Percentiles rank a stretch among this genome's conserved stretches.
These are phyloP conservation scores for Oryza rufipogon DNA, from an alignment of 176 grass and related monocot species.

Conservation along the genomic window DNA sequence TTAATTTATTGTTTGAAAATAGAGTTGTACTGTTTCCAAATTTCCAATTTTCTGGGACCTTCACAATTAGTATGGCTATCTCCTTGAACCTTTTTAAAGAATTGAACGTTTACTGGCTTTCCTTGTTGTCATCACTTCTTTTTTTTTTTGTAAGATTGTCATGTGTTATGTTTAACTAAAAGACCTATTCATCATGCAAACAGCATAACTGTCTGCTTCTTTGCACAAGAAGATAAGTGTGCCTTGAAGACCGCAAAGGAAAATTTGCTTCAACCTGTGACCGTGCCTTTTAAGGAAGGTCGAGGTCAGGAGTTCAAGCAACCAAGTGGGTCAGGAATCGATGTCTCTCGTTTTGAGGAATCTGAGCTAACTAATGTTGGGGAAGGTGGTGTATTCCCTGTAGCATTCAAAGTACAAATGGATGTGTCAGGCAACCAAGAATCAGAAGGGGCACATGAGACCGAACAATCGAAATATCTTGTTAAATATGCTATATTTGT, in stretches of 20 bases:
- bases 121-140: neutral
- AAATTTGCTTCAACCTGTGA: slow-evolving; percentile 50
- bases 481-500: slow-evolving; percentile 64
- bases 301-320: slow-evolving; percentile 59
- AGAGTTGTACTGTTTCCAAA: neutral
- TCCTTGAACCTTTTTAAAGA: neutral
- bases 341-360: slow-evolving; percentile 56
- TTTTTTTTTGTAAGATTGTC: neutral
- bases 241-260: slow-evolving; percentile 47
- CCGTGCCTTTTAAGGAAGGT: slow-evolving; percentile 51
- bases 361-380: slow-evolving; percentile 52
- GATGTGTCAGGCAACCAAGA: slow-evolving; percentile 51
- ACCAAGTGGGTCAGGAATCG: slow-evolving; percentile 66
- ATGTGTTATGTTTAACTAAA: neutral
- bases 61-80: neutral
- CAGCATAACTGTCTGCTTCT: slow-evolving; percentile 63
- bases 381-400: slow-evolving; percentile 51
- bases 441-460: slow-evolving; percentile 23
- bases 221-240: slow-evolving; percentile 58
- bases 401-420: slow-evolving; percentile 64
- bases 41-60: neutral
- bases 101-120: neutral
- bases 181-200: slow-evolving; percentile 35
- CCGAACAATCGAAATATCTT: slow-evolving; percentile 46
- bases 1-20: neutral